A percentile compares a stretch with the other conserved stretches of the same genome.
Conservation (phyloP, 306 rosid genomes). For the Myrica gale region DNA sequence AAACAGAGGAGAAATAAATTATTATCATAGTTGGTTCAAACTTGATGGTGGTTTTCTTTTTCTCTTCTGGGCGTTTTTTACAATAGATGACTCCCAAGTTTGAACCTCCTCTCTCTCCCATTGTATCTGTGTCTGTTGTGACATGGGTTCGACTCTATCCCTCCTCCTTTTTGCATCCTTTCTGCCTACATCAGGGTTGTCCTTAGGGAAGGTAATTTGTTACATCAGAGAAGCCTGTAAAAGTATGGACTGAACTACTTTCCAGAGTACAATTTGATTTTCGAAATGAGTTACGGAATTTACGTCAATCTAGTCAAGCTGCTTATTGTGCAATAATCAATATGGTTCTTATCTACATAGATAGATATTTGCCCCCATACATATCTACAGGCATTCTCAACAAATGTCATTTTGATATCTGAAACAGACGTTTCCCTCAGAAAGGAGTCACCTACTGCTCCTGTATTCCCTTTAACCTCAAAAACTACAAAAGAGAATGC, state of each 20-base stretch:
- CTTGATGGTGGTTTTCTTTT: background rate
- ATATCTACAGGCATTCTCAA: background rate
- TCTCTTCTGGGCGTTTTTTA: background rate
- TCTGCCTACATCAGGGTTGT: background rate
- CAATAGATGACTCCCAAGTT: background rate
- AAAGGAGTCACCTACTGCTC: constrained; percentile 41
- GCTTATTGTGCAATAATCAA: background rate
- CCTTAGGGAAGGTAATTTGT: too few species aligned
- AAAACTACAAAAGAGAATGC: constrained; percentile 31
- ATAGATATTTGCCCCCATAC: too few species aligned
- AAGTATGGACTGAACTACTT: background rate
- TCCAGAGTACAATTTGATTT: background rate
- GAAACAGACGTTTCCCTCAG: constrained; percentile 45
- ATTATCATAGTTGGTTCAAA: background rate
- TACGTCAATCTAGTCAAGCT: background rate
- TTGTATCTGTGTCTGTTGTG: background rate
- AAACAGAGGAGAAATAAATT: too few species aligned
- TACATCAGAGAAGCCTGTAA: too few species aligned
- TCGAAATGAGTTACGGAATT: background rate
- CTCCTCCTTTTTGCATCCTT: background rate
- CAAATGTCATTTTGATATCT: constrained; percentile 31
- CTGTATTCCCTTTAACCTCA: constrained; percentile 22
- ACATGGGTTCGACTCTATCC: background rate
- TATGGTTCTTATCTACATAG: too few species aligned
- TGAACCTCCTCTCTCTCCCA: background rate